Conservation (phyloP, 805 yeast genomes). For the Saccharomycopsis microspora region DNA sequence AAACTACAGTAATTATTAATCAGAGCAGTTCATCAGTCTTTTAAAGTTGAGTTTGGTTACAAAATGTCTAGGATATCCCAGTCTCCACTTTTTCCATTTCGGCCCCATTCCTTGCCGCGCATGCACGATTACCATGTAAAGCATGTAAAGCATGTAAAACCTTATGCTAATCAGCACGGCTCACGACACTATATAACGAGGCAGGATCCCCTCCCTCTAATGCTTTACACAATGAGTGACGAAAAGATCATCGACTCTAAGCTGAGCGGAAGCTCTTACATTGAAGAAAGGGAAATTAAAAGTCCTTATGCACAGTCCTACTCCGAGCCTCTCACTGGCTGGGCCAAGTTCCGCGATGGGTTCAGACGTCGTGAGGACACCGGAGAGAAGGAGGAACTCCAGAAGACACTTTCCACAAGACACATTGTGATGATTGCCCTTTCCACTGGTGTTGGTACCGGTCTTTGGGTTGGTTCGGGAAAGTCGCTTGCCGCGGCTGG, state of each 20-base stretch:
- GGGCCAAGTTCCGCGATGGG: slow-evolving; percentile 13
- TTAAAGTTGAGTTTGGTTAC: no score
- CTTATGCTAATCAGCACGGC: background rate
- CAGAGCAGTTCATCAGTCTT: no score
- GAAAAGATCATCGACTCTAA: background rate
- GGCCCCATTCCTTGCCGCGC: background rate
- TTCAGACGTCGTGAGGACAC: slow-evolving; percentile 14
- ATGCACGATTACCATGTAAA: background rate
- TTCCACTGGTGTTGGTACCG: slow-evolving; percentile 82
- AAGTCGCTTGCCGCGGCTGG: slow-evolving; percentile 34
- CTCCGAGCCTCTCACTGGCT: slow-evolving; percentile 1
- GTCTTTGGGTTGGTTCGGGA: slow-evolving; percentile 49
- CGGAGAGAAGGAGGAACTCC: slow-evolving; percentile 17
- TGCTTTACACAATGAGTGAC: background rate
- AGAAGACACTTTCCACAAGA: slow-evolving; percentile 25
- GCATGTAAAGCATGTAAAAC: background rate
- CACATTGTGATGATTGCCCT: slow-evolving; percentile 70
- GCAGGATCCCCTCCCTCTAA: background rate
- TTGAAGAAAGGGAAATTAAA: background rate
- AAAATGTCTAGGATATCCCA: background rate
- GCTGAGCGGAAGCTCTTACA: background rate
- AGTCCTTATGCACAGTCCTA: background rate
- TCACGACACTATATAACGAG: background rate
- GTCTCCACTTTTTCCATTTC: background rate
- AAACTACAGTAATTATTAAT: no score